Percentiles rank a stretch among this genome's conserved stretches.
Evolutionary conservation across 495 filamentous ascomycete species (phyloP).

Genomic region (Aspergillus hancockii): DNA sequence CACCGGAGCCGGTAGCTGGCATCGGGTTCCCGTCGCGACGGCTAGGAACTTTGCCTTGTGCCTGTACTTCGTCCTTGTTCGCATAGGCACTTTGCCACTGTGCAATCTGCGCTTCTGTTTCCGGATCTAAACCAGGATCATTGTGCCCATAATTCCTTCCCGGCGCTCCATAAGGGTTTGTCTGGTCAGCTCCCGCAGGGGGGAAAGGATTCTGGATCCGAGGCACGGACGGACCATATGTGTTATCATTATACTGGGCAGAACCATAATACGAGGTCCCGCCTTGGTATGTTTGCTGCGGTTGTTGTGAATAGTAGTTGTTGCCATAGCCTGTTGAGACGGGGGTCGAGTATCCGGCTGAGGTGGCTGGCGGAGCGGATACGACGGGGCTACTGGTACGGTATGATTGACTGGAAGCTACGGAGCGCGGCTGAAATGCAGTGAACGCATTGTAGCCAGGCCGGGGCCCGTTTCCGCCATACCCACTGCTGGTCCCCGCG

Average conservation of each 20-base stretch:
- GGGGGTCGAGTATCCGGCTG: slow-evolving; percentile 41
- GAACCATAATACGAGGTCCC: slow-evolving; percentile 53
- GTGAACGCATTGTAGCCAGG: slow-evolving; percentile 47
- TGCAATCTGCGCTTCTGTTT: slow-evolving; percentile 89
- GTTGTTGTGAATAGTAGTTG: slow-evolving; percentile 38
- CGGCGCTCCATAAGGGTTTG: slow-evolving; percentile 29
- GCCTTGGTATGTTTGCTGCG: slow-evolving; percentile 41
- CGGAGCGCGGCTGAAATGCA: slow-evolving; percentile 64
- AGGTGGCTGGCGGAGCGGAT: slow-evolving; percentile 42
- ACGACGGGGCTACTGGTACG: slow-evolving; percentile 45
- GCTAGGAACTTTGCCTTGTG: slow-evolving; percentile 27
- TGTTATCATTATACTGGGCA: slow-evolving; percentile 50
- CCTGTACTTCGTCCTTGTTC: slow-evolving; percentile 49
- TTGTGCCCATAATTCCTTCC: slow-evolving; percentile 39
- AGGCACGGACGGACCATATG: slow-evolving; percentile 60
- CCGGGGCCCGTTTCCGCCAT: slow-evolving; percentile 35
- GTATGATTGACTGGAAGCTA: slow-evolving; percentile 52
- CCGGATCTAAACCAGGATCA: slow-evolving; percentile 67
- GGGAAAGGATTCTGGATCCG: slow-evolving; percentile 88
- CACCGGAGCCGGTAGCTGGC: slow-evolving; percentile 32
- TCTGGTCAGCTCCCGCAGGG: slow-evolving; percentile 52
- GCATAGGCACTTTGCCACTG: slow-evolving; percentile 96
- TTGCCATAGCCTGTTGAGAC: slow-evolving; percentile 35
- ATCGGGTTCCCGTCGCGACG: slow-evolving; percentile 20
- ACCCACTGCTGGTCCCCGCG: slow-evolving; percentile 36